Evolutionary conservation across 2,329 filamentous ascomycete genomes (phyloP), one percentile per base, ranked within the genome.

Genomic region (Malbranchea zuffiana): DNA sequence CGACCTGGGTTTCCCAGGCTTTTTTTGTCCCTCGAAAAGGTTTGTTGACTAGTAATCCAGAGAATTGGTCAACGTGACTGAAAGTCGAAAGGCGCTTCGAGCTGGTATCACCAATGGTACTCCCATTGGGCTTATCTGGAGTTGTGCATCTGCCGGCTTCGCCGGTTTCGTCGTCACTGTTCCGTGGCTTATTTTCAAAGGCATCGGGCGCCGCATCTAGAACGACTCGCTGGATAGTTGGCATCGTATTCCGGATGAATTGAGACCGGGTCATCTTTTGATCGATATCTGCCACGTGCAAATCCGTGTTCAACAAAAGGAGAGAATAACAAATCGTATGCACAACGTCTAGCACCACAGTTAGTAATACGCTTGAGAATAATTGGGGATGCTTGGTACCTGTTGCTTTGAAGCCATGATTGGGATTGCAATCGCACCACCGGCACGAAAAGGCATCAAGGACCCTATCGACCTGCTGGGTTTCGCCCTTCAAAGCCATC

Each of bases 291-390:
- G 88, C 90, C 52, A 96, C 61, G 53, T 98, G 88, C 39, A 98
- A 68, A 64, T 98, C 90, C 21, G 90, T 98, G 53, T 98, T 98
- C 45, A 98, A 71, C 7, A 98, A 71, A 53, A 98, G 79, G 46
- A 98, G 77, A 1, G 90, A 95, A 60, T 96, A 98, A 62, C 85
- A 92, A 45, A 96, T 92, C 16, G 87, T 95, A 57, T 98, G 88
- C 12, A 98, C 87, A 32, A 96, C 82, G 63, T 96, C 88, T 82
- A 51, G 20, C 6, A 29, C 21, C 15, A n/a, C 32, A 8, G 12
- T 20, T 29, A 3, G 27, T 5, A 31, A 24, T n/a, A n/a, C 11
- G 6, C 15, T n/a, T n/a, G 31, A 39, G 20, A 23, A 15, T 10
- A n/a, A n/a, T n/a, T n/a, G 11, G 10, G 8, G 35, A 23, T 59